These are phyloP conservation scores for Nicotiana paniculata DNA, from an alignment of 257 asterid species.

Conservation along the genomic window DNA sequence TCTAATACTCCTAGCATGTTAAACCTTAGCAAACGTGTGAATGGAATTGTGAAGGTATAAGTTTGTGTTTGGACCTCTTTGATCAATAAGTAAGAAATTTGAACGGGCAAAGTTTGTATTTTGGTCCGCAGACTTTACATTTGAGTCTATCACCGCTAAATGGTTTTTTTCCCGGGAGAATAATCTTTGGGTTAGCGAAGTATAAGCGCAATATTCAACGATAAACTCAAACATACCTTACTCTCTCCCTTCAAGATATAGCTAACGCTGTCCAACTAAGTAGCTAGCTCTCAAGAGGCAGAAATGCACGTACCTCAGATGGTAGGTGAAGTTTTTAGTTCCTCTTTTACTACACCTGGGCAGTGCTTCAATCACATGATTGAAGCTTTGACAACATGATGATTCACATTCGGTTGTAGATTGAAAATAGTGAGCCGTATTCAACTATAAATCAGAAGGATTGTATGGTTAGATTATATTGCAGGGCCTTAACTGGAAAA, in stretches of 20 bases:
- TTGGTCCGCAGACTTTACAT: too few relatives aligned
- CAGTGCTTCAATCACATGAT: slow-evolving; percentile 20
- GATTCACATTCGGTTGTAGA: slow-evolving; percentile 33
- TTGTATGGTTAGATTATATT: slow-evolving; percentile 82
- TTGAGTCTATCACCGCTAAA: too few relatives aligned
- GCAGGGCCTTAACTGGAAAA: too few relatives aligned
- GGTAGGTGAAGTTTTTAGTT: slow-evolving; percentile 54
- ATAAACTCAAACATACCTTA: slow-evolving; percentile 85
- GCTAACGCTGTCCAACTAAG: slow-evolving; percentile 67
- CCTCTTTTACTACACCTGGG: background rate
- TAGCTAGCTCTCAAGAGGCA: slow-evolving; percentile 64
- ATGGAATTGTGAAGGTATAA: background rate
- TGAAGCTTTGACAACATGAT: slow-evolving; percentile 10
- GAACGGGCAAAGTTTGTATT: too few relatives aligned
- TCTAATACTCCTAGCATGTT: slow-evolving; percentile 41
- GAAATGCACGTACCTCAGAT: slow-evolving; percentile 95
- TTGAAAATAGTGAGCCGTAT: slow-evolving; percentile 78
- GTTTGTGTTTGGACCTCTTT: background rate
- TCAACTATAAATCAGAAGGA: slow-evolving; percentile 96
- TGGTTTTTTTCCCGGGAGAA: slow-evolving; percentile 48
- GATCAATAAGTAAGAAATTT: background rate
- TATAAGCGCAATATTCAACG: slow-evolving; percentile 92
- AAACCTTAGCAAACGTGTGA: slow-evolving; percentile 70
- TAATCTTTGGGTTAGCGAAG: slow-evolving; percentile 77
- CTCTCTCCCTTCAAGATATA: slow-evolving; percentile 92